Evolutionary conservation across 768 basidiomycete species (phyloP).

Genomic region (Auricularia heimuer): DNA sequence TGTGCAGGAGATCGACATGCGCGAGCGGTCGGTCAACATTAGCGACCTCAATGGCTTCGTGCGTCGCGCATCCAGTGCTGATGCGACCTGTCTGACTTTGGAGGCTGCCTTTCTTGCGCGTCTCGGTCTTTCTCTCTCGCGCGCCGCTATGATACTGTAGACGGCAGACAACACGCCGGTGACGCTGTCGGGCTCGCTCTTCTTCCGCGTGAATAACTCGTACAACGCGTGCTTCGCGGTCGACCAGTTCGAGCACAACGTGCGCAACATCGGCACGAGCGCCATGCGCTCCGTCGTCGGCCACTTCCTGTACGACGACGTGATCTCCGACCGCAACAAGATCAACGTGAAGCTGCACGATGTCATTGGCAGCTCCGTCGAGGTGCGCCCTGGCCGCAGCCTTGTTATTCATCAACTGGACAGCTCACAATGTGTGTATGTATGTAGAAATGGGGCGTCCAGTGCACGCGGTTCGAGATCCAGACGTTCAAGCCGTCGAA

Average conservation of each 20-base stretch:
- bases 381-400: constrained; percentile 20
- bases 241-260: constrained; percentile 38
- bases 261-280: constrained; percentile 43
- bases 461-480: constrained; percentile 49
- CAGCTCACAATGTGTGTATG: not conserved
- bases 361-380: constrained; percentile 40
- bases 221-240: constrained; percentile 47
- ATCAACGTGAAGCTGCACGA: constrained; percentile 38
- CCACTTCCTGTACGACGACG: constrained; percentile 25
- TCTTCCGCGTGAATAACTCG: constrained; percentile 41
- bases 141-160: not conserved
- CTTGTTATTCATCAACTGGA: not conserved
- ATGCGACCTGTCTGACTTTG: not conserved
- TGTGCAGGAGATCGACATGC: constrained; percentile 34
- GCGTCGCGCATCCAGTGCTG: not conserved
- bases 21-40: constrained; percentile 32
- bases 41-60: constrained; percentile 25
- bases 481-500: constrained; percentile 51
- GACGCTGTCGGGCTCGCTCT: constrained; percentile 41
- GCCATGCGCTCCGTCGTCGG: constrained; percentile 48
- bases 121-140: not conserved
- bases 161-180: constrained; percentile 33
- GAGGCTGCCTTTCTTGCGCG: not conserved
- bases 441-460: constrained; percentile 43
- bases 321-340: constrained; percentile 46